Conservation (phyloP, 306 rosid genomes). For the Begonia peltatifolia region DNA sequence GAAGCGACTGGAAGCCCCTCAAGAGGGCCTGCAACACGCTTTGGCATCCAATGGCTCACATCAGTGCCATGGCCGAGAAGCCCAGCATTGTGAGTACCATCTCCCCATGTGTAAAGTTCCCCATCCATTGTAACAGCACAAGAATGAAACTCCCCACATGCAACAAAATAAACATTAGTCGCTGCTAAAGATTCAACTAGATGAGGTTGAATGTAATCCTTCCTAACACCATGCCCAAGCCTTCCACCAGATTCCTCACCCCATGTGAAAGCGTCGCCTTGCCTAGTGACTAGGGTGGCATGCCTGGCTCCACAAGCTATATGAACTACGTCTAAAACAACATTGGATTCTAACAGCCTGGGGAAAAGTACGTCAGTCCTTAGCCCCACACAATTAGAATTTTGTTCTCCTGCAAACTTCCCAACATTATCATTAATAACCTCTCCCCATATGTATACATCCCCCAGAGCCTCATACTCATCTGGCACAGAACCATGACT, state of each 20-base stretch:
- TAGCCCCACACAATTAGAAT: conserved; percentile 37
- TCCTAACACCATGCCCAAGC: conserved; percentile 92
- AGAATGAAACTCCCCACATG: conserved; percentile 93
- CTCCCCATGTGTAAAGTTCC: conserved; percentile 97
- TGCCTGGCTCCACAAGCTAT: conserved; percentile 91
- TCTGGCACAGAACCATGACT: conserved; percentile 97
- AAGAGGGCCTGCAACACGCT: conserved; percentile 69
- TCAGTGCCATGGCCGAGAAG: conserved; percentile 75
- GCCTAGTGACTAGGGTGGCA: conserved; percentile 87
- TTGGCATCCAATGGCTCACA: conserved; percentile 93
- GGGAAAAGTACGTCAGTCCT: conserved; percentile 66
- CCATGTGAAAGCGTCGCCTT: conserved; percentile 90
- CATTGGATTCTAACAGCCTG: conserved; percentile 79
- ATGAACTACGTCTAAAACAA: conserved; percentile 73
- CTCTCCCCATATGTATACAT: conserved; percentile 97
- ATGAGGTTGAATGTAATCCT: conserved; percentile 80
- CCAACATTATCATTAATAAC: conserved; percentile 62
- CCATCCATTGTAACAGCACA: conserved; percentile 98
- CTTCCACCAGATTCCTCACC: conserved; percentile 97
- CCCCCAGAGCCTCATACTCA: conserved; percentile 78
- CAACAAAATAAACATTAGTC: conserved; percentile 64
- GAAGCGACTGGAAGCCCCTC: conserved; percentile 89
- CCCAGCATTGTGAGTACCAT: conserved; percentile 57
- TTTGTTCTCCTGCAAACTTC: conserved; percentile 56
- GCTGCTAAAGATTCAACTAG: conserved; percentile 68